phyloP scores from a whole-genome alignment of 1,284 basidiomycete genomes.

The Moesziomyces aphidis region DNA sequence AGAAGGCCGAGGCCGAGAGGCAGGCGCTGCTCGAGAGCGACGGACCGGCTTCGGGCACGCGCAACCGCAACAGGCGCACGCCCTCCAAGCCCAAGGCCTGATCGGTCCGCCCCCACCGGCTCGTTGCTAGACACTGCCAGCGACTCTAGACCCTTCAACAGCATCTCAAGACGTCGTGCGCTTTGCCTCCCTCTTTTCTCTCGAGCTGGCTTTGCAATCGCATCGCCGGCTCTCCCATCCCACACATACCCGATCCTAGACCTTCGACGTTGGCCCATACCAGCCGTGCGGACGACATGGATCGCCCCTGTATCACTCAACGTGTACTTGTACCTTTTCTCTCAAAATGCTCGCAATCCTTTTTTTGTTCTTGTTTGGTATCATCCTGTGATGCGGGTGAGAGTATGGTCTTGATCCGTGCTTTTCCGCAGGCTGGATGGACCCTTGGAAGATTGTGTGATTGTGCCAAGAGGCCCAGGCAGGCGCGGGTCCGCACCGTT shows the following conservation, averaged over 20 bases:
- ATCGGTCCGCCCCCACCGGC: not conserved
- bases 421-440: not conserved
- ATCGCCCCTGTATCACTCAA: slow-evolving; percentile 40
- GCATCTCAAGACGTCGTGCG: slow-evolving; percentile 21
- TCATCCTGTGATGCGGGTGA: too few species aligned
- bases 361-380: too few species aligned
- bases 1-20: slow-evolving; percentile 34
- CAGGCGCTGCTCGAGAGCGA: slow-evolving; percentile 38
- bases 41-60: slow-evolving; percentile 49
- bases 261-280: not conserved
- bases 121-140: not conserved
- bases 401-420: too few species aligned
- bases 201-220: too few species aligned
- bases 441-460: not conserved
- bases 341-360: too few species aligned
- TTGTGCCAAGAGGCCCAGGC: too few species aligned
- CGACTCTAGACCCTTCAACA: slow-evolving; percentile 35
- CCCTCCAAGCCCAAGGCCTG: slow-evolving; percentile 40
- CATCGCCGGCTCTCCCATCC: too few species aligned
- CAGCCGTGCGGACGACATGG: slow-evolving; percentile 1
- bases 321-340: slow-evolving; percentile 40
- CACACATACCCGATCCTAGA: slow-evolving; percentile 25
- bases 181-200: not conserved
- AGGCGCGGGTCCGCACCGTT: too few species aligned
- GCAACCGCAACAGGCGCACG: slow-evolving; percentile 39